Percentiles rank a stretch among this genome's conserved stretches.
phyloP scores from a whole-genome alignment of 148 eudicot species.

The Fagopyrum tataricum region DNA sequence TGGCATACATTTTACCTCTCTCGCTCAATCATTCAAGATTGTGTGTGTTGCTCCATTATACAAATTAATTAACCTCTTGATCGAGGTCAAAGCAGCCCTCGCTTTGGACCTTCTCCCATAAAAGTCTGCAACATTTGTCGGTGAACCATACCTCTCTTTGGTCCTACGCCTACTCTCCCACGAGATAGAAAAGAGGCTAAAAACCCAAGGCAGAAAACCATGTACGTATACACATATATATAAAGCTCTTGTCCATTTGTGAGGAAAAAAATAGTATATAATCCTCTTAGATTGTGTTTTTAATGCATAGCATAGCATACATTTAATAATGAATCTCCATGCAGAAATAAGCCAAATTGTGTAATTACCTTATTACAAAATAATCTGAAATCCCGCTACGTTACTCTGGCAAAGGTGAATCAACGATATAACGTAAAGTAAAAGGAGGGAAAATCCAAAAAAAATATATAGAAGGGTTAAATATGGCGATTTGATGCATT shows the following conservation, averaged over 20 bases:
- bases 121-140: background rate
- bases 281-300: background rate
- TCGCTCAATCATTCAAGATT: no score
- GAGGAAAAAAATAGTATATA: background rate
- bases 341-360: background rate
- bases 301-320: background rate
- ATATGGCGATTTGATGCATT: constrained; percentile 3
- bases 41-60: background rate
- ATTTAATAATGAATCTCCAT: background rate
- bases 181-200: background rate
- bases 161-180: background rate
- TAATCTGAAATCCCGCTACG: no score
- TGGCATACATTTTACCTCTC: no score
- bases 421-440: no score
- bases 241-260: background rate
- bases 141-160: constrained; percentile 8
- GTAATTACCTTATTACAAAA: background rate
- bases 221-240: background rate
- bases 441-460: background rate
- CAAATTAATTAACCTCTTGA: background rate
- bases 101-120: background rate
- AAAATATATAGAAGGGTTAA: background rate
- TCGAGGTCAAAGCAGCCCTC: no score
- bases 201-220: background rate
- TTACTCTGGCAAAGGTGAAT: no score